Evolutionary conservation across 129 eudicot species (phyloP).

Genomic region (Artemisia argyi): DNA sequence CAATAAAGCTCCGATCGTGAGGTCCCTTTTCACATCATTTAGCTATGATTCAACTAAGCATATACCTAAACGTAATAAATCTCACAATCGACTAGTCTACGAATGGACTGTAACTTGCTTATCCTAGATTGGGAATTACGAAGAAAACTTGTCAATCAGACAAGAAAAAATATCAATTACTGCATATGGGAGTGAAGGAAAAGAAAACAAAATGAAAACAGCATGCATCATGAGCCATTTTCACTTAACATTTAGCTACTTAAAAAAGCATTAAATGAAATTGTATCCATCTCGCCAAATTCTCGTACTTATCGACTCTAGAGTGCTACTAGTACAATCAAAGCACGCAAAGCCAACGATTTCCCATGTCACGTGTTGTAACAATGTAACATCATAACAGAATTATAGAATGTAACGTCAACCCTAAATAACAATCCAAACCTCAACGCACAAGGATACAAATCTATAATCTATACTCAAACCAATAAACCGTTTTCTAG

Average conservation of each 20-base stretch:
- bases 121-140: no score
- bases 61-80: neutral
- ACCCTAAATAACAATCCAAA: no score
- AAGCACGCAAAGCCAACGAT: neutral
- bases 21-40: neutral
- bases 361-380: neutral
- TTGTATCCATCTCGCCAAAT: conserved; percentile 3
- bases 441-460: no score
- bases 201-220: neutral
- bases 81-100: neutral
- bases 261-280: conserved; percentile 4
- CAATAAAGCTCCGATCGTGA: neutral
- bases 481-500: conserved; percentile 10
- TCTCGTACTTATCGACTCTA: neutral
- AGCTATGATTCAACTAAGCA: neutral
- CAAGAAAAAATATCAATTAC: no score
- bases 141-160: no score
- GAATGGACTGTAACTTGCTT: neutral
- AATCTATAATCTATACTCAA: conserved; percentile 1
- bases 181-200: neutral
- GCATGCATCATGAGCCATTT: neutral
- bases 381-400: no score
- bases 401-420: no score
- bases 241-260: neutral
- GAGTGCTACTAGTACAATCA: neutral